phyloP scores from a whole-genome alignment of 176 grass and related monocot species.

The Aegilops tauschii region DNA sequence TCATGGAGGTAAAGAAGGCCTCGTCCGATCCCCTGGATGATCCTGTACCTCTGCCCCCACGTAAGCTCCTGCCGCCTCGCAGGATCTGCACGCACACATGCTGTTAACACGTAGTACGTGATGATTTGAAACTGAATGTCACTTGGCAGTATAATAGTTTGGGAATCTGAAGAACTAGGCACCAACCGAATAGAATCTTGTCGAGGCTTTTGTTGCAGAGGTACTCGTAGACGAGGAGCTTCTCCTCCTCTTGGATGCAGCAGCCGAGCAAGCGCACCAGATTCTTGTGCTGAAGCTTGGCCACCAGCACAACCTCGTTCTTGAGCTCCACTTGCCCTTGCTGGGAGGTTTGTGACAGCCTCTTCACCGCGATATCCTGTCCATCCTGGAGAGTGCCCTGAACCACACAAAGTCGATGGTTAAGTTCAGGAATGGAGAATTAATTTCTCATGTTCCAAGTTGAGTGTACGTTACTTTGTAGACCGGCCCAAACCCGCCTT shows the following conservation, averaged over 20 bases:
- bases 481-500: no score
- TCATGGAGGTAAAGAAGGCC: no score
- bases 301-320: constrained; percentile 47
- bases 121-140: background rate
- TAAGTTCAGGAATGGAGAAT: no score
- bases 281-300: constrained; percentile 64
- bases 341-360: constrained; percentile 29
- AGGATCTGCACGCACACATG: no score
- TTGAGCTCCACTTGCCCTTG: constrained; percentile 43
- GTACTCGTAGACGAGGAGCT: constrained; percentile 36
- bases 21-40: no score
- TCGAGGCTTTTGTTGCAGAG: background rate
- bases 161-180: no score
- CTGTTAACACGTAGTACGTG: no score
- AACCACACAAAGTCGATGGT: background rate
- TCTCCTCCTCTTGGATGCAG: constrained; percentile 47
- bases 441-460: no score
- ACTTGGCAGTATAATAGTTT: no score
- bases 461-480: no score
- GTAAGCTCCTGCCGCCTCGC: no score
- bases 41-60: no score
- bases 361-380: constrained; percentile 58
- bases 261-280: constrained; percentile 46
- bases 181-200: background rate
- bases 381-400: constrained; percentile 44